Evolutionary conservation across 2,329 filamentous ascomycete genomes (phyloP), one percentile per base, ranked within the genome.

Genomic region (Cadophora sp.): DNA sequence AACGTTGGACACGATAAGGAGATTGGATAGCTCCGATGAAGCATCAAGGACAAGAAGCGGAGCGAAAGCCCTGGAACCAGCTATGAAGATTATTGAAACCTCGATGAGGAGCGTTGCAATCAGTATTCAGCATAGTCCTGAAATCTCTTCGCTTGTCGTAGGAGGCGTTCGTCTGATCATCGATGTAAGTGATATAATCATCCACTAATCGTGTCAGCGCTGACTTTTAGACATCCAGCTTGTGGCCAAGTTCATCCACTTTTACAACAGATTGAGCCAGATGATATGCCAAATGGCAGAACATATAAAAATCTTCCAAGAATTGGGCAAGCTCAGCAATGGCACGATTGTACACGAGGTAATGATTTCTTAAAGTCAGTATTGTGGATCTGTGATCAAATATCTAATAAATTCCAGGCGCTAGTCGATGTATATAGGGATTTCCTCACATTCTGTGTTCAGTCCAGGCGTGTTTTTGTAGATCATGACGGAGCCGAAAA

Each of bases 101-200:
- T 16, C 16, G 11, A 58, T 58, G 27, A 24, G 27, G 22, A 37
- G 55, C 27, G 29, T 58, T 40, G 29, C 27, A 14, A 58, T 58
- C 29, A 22, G 27, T 40, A 58, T 58, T 37, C 55, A 58, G 22
- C 55, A 58, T 12, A 58, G 55, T 14, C 55, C 55, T 37, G 55
- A 58, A 7, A 58, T 58, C 8, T 58, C 55, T 9, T 58, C 55
- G 16, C 55, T 58, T n/a, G 55, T 58, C 22, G 29, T 58, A n/a
- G 55, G 55, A 37, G 55, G 55, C 11, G 16, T 58, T 22, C 27
- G 55, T n/a, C 27, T 58, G 29, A 29, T 58, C 55, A 58, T 58
- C 22, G 55, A 58, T 16, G 55, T 58, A 37, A 58, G 55, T 58
- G 16, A 40, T 1, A 11, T 3, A 58, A 37, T 4, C 16, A 29